A percentile compares a stretch with the other conserved stretches of the same genome.
phyloP scores from a whole-genome alignment of 2,329 filamentous ascomycete genomes.

The Xylariaceae sp. region DNA sequence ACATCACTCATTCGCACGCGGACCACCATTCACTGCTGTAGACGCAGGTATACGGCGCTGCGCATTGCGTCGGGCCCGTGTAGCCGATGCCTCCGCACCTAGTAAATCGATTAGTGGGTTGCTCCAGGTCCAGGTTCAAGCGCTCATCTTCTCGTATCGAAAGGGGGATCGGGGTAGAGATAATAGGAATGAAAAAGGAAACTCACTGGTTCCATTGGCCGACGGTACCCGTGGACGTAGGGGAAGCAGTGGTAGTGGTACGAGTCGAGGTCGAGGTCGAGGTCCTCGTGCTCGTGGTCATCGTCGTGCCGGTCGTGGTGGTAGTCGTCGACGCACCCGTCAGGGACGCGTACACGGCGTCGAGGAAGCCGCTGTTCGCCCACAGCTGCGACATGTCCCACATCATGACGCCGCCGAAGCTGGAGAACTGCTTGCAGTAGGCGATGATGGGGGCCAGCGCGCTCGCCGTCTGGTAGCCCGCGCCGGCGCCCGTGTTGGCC shows the following conservation, averaged over 20 bases:
- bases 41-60: slow-evolving; percentile 27
- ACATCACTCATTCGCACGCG: slow-evolving; percentile 24
- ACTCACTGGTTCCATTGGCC: slow-evolving; percentile 32
- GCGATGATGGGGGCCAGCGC: slow-evolving; percentile 46
- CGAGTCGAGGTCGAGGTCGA: slow-evolving; percentile 15
- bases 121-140: not conserved
- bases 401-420: slow-evolving; percentile 65
- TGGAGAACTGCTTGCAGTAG: slow-evolving; percentile 50
- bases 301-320: slow-evolving; percentile 9
- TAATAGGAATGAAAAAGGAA: not conserved
- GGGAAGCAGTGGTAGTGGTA: slow-evolving; percentile 10
- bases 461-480: slow-evolving; percentile 49
- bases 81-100: slow-evolving; percentile 30
- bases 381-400: slow-evolving; percentile 63
- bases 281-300: slow-evolving; percentile 14
- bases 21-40: slow-evolving; percentile 27
- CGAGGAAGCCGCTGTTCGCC: slow-evolving; percentile 53
- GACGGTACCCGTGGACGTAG: slow-evolving; percentile 14
- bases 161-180: not conserved
- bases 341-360: slow-evolving; percentile 35
- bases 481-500: slow-evolving; percentile 48
- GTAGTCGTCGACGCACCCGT: slow-evolving; percentile 6
- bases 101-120: not conserved
- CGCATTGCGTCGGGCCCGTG: slow-evolving; percentile 29
- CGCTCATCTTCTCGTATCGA: too few species aligned